Percentiles rank a stretch among this genome's conserved stretches.
Conservation (phyloP, 495 filamentous ascomycete species). For the Lophiotrema nucula region DNA sequence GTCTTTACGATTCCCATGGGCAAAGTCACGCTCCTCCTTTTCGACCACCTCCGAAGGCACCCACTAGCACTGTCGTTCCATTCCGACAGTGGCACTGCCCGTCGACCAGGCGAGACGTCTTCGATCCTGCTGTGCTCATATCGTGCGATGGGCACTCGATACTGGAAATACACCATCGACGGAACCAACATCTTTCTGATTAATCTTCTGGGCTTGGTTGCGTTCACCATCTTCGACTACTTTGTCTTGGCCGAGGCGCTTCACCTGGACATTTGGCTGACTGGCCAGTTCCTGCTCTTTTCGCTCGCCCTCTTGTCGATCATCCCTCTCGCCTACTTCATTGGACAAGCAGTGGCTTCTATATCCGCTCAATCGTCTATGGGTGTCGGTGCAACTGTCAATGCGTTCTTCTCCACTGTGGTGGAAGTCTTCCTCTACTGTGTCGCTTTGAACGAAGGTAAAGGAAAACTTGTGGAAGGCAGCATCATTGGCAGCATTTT, state of each 20-base stretch:
- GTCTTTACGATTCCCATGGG: conserved; percentile 99
- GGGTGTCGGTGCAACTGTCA: conserved; percentile 97
- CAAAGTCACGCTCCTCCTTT: conserved; percentile 84
- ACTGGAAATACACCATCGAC: conserved; percentile 99
- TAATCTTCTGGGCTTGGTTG: conserved; percentile 86
- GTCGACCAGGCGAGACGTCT: conserved; percentile 66
- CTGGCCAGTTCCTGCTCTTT: conserved; percentile 82
- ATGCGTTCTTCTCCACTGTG: conserved; percentile 98
- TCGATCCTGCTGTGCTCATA: conserved; percentile 96
- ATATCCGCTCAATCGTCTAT: conserved; percentile 99
- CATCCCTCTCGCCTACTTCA: conserved; percentile 98
- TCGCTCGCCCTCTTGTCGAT: conserved; percentile 81
- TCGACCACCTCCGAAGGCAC: conserved; percentile 89
- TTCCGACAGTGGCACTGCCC: conserved; percentile 73
- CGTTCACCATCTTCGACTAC: conserved; percentile 93
- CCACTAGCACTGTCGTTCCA: conserved; percentile 92
- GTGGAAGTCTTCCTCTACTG: conserved; percentile 99
- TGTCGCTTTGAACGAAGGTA: conserved; percentile 88
- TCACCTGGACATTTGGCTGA: conserved; percentile 67
- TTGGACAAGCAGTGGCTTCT: conserved; percentile 97
- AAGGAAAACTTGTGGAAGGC: conserved; percentile 89
- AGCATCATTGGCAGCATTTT: conserved; percentile 98
- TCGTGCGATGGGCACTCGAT: conserved; percentile 87
- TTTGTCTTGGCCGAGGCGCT: conserved; percentile 66
- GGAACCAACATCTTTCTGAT: conserved; percentile 99